Evolutionary conservation across 257 asterid genomes (phyloP).

Genomic region (Asclepias syriaca): DNA sequence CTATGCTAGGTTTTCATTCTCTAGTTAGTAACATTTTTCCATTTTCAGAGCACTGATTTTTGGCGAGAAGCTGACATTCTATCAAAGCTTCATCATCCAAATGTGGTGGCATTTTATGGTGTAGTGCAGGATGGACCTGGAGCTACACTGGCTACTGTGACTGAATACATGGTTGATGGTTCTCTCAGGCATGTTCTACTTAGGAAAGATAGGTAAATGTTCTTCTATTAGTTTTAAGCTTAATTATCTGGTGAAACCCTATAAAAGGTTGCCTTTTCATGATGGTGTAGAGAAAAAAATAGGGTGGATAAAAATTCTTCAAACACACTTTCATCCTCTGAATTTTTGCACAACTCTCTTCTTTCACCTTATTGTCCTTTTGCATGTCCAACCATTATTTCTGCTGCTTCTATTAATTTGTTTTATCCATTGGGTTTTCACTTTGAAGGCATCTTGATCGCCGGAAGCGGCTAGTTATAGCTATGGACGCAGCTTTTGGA

Average conservation of each 20-base stretch:
- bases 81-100: conserved; percentile 94
- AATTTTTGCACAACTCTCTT: neutral
- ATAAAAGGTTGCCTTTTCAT: neutral
- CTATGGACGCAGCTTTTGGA: conserved; percentile 98
- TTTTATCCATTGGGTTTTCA: conserved; percentile 12
- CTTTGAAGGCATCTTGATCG: conserved; percentile 74
- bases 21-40: neutral
- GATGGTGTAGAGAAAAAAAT: neutral
- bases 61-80: conserved; percentile 93
- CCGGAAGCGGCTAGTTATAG: conserved; percentile 73
- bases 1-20: neutral
- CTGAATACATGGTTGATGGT: conserved; percentile 92
- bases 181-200: conserved; percentile 78
- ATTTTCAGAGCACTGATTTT: conserved; percentile 58
- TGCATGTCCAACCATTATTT: neutral
- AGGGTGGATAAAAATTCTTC: neutral
- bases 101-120: conserved; percentile 94
- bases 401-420: neutral
- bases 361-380: neutral
- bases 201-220: conserved; percentile 55
- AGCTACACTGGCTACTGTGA: conserved; percentile 82
- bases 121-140: conserved; percentile 97
- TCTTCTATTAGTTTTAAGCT: neutral
- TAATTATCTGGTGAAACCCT: neutral
- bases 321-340: neutral